Base-by-base conservation (phyloP, 768 basidiomycete species). In the Hebeloma cylindrosporum region DNA sequence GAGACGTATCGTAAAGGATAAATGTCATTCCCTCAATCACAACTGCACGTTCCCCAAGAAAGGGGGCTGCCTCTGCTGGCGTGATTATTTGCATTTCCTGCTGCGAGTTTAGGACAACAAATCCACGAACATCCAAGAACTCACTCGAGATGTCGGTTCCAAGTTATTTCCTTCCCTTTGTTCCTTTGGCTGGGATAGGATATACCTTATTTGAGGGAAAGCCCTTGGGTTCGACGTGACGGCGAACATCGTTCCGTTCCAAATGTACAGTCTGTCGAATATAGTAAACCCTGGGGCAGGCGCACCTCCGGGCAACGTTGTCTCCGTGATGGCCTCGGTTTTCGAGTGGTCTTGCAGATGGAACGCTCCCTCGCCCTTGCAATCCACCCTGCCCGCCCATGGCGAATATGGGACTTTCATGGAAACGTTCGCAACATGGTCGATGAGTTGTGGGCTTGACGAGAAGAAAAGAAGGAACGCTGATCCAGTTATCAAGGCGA, bases 251-350 rank as follows among this genome's bases (percentile, higher is more conserved):
- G 83, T 88, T 16, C 85, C 84, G 50, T 85, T 82, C 41, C 77
- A 72, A 61, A 89, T 75, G 64, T 91, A 88, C 4, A 92, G 62
- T 48, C 84, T 77, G 39, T 80, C 79, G 51, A 89, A 79, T 28
- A 88, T 64, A 0, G 85, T 88, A 77, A 88, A 90, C n/a, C 88
- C 88, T 31, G 74, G 70, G 13, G 71, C 71, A 42, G 78, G 75
- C 31, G 73, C 66, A 6, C 54, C 55, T 26, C 51, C 52, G 14
- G 68, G 65, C 7, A 69, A 61, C 5, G 40, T 60, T 2, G 67
- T 70, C n/a, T n/a, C n/a, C n/a, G n/a, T n/a, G n/a, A n/a, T n/a
- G n/a, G n/a, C n/a, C n/a, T n/a, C n/a, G n/a, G n/a, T n/a, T n/a
- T n/a, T n/a, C n/a, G n/a, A n/a, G n/a, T n/a, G n/a, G n/a, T n/a